Conservation (phyloP, 805 yeast genomes). For the Candida incommunis region DNA sequence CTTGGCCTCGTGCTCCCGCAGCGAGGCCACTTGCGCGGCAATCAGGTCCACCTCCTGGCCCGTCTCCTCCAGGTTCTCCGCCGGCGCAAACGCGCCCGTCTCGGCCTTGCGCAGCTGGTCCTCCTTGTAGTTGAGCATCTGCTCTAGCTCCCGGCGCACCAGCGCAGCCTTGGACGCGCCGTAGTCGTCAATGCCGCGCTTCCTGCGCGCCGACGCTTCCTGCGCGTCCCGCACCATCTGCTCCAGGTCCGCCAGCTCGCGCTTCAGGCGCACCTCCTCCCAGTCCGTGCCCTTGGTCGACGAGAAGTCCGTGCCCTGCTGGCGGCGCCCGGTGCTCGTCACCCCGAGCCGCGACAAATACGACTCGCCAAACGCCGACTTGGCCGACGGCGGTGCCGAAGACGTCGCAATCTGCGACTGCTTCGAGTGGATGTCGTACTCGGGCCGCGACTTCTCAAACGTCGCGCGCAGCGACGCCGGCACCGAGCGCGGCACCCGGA, state of each 20-base stretch:
- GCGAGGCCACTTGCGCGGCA: slow-evolving; percentile 58
- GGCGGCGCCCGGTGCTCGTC: slow-evolving; percentile 14
- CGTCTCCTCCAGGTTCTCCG: slow-evolving; percentile 9
- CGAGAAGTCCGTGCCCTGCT: slow-evolving; percentile 37
- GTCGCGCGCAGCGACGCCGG: slow-evolving; percentile 88
- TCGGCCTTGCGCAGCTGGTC: slow-evolving; percentile 32
- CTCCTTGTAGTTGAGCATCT: slow-evolving; percentile 66
- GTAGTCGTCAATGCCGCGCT: slow-evolving; percentile 20
- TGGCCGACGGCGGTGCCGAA: slow-evolving; percentile 3
- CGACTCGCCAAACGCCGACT: slow-evolving; percentile 18
- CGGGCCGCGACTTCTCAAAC: slow-evolving; percentile 72
- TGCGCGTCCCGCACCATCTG: slow-evolving; percentile 45
- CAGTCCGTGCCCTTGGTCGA: slow-evolving; percentile 63
- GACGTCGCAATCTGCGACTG: slow-evolving; percentile 30
- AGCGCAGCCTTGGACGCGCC: slow-evolving; percentile 21
- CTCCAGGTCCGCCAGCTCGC: slow-evolving; percentile 67
- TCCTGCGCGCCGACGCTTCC: slow-evolving; percentile 28
- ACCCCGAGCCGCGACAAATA: slow-evolving; percentile 27
- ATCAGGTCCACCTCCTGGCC: slow-evolving; percentile 46
- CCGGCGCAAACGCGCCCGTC: slow-evolving; percentile 13
- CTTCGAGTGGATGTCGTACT: slow-evolving; percentile 34
- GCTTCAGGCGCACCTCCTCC: slow-evolving; percentile 76
- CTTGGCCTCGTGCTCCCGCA: slow-evolving; percentile 51
- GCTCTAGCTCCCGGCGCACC: slow-evolving; percentile 59
- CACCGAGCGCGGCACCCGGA: slow-evolving; percentile 83